Evolutionary conservation across 805 yeast species (phyloP), one percentile per base, ranked within the genome.

Genomic region (Debaryomyces hansenii): DNA sequence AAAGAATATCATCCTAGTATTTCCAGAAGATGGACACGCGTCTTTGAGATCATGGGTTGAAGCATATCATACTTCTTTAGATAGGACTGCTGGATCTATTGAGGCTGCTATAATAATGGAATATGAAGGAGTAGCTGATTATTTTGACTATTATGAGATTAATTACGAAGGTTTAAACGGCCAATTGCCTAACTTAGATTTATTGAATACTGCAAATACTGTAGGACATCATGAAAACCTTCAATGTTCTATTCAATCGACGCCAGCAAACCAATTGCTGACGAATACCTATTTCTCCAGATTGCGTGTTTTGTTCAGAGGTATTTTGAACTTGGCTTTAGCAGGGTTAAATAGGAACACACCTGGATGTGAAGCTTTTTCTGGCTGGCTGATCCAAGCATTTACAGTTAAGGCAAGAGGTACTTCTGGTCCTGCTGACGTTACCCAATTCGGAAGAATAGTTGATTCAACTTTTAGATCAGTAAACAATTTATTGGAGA

Each of bases 381-480:
- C 94, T 44, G 97, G 98, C 4, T 94, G 96, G 96, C 85, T 95
- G 62, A 87, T 94, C 48, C 98, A 92, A 65, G 85, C 98, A 0
- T 64, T 94, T 16, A 88, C 97, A 0, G 60, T 94, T 29, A 78
- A 79, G 45, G 98, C 96, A 0, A 68, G 64, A 28, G 89, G 87
- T 1, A 70, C 66, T 2, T 56, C 57, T 1, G 88, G 88, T 1
- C 72, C 74, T 0, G 75, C 74, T 45, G 98, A 94, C 67, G 83
- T 92, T 47, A 92, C 98, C 1, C 90, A 94, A 20, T 85, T 87
- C 63, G 99, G 98, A 4, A 80, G 98, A 62, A 77, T 92, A 3
- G 79, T 90, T 15, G 99, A 94, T 66, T 89, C 95, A 2, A 72
- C 86, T 7, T 84, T 91, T 60, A 79, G 99, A 50, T 84, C 96